These are phyloP conservation scores for Aphanomyces cochlioides DNA, from an alignment of 352 stramenopile genomes.

Conservation along the genomic window DNA sequence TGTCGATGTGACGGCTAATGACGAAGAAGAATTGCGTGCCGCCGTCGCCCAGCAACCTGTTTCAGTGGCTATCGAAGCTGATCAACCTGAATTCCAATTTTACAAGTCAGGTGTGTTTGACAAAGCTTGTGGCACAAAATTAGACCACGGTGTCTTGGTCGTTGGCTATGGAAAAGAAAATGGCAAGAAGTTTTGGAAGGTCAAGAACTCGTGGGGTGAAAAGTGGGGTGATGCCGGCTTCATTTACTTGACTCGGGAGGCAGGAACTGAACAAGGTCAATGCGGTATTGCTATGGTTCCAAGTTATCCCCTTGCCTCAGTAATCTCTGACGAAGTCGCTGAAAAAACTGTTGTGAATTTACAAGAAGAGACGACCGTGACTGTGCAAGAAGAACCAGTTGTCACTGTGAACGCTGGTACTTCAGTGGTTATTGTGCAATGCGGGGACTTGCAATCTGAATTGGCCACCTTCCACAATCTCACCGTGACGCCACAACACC, in stretches of 20 bases:
- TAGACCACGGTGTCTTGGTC: conserved; percentile 96
- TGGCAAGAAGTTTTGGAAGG: conserved; percentile 88
- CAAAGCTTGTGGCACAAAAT: conserved; percentile 78
- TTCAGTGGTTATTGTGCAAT: conserved; percentile 74
- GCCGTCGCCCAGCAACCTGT: conserved; percentile 94
- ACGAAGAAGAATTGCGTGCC: conserved; percentile 83
- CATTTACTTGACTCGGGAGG: conserved; percentile 58
- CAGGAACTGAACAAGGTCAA: conserved; percentile 43
- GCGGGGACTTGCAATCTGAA: conserved; percentile 58
- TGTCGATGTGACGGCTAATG: conserved; percentile 79
- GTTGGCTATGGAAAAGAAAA: conserved; percentile 93
- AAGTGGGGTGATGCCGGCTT: conserved; percentile 91
- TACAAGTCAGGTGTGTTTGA: conserved; percentile 93
- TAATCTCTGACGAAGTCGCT: conserved; percentile 27
- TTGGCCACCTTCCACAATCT: conserved; percentile 69
- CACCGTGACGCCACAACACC: conserved; percentile 54
- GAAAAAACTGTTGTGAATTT: too few species aligned
- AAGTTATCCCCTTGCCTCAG: conserved; percentile 50
- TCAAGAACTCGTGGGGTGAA: conserved; percentile 97
- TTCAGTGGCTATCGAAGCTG: conserved; percentile 92
- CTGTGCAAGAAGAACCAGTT: background rate
- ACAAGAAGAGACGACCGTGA: background rate
- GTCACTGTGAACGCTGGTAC: conserved; percentile 32
- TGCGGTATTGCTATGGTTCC: conserved; percentile 58
- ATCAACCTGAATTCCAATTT: conserved; percentile 94